Evolutionary conservation across 352 stramenopile genomes (phyloP), one percentile per base, ranked within the genome.

Genomic region (Pythium utonaiense): DNA sequence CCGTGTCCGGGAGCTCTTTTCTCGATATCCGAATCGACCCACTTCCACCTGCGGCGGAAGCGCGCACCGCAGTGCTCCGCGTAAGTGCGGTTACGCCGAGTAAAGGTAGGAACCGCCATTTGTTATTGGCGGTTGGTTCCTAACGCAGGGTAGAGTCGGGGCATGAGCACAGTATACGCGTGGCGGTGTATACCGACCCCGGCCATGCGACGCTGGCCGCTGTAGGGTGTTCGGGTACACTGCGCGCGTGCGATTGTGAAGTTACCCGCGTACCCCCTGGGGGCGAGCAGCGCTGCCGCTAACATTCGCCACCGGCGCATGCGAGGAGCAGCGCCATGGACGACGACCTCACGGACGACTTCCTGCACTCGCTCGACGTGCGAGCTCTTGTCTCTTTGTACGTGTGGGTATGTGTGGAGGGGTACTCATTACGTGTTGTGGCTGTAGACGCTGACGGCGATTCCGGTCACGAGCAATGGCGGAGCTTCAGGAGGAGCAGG

Each of bases 341-440:
- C 57, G 70, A 63, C 52, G 75, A 89, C 53, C 74, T 91, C 59
- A 82, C 76, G 24, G 81, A 91, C 60, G 81, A 88, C 54, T 69
- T 86, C 50, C 69, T 89, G 53, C 83, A 77, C 65, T 84, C 81
- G 36, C 66, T 89, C 51, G 81, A 91, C 59, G 81, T 91, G 70
- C 64, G 75, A 8, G 30, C 27, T 42, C 12, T 34, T 27, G 8
- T 49, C 21, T 47, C 33, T 41, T 3, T 31, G 8, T 36, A 25
- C 24, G 34, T 27, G n/a, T 21, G n/a, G n/a, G n/a, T n/a, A n/a
- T n/a, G n/a, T 31, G 27, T 38, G 24, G 24, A 19, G 13, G 3
- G 31, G 9, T 38, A 38, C 10, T 38, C 16, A 21, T 45, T 16
- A 21, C 53, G 25, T 28, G 30, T 38, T 30, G 51, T 52, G n/a